Evolutionary conservation across 257 asterid species (phyloP), one percentile per base, ranked within the genome.

Genomic region (Craterostigma plantagineum): DNA sequence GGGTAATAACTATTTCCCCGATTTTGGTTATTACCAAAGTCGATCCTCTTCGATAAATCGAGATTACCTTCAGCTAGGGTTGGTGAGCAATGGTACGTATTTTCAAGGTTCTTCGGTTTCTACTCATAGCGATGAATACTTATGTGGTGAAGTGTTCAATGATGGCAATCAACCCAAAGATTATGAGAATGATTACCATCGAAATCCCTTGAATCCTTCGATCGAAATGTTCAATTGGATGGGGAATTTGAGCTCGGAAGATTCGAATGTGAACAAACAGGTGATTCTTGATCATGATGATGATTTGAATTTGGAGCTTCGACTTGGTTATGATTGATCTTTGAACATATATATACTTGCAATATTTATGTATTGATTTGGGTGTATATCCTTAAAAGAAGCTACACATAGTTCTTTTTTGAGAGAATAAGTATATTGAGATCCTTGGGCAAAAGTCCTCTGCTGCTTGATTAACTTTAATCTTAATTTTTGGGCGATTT

Each of bases 231-330:
- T 69, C 46, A 57, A 62, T 57, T 62, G 63, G 65, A 64, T 51
- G n/a, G 55, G 30, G 30, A 23, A 23, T 58, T 45, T 54, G 61
- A 8, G 54, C 57, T 0, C 11, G 5, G 56, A 54, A 14, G 58
- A 61, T 15, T 42, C 35, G 30, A 56, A 48, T 10, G 48, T 35
- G 58, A 56, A 48, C 18, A 54, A 49, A 45, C 48, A 38, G 45
- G 60, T 38, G 4, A 55, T 48, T 10, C n/a, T n/a, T n/a, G 27
- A 50, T 43, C 60, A 46, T 55, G 63, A 78, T 11, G 72, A 79
- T 11, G 81, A 75, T 9, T 45, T 79, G 62, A 82, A 82, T 63
- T 63, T 82, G 78, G 95, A 82, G 80, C 95, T 82, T 55, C 82
- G 91, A 40, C 81, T 81, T 38, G 91, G 86, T 10, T 64, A 65